Conservation (phyloP, 192 early-diverging fungal genomes). For the Chytriomyces sp. region DNA sequence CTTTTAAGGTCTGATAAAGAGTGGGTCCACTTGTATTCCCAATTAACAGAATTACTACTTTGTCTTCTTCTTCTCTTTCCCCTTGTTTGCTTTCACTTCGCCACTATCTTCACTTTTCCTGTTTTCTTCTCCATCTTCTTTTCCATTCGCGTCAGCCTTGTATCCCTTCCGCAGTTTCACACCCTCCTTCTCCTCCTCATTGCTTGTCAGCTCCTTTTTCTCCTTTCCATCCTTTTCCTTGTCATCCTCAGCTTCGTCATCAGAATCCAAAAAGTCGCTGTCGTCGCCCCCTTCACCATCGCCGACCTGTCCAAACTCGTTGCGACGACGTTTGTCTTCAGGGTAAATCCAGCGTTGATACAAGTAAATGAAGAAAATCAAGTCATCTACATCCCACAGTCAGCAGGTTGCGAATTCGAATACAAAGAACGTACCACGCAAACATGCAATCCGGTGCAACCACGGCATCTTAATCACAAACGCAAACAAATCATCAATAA, state of each 20-base stretch:
- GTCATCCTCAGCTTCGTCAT: constrained; percentile 19
- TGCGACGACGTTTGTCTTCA: constrained; percentile 78
- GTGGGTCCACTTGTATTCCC: too few species aligned
- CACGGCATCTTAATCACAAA: constrained; percentile 96
- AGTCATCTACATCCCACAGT: constrained; percentile 60
- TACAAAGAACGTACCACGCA: constrained; percentile 46
- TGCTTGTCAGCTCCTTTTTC: constrained; percentile 43
- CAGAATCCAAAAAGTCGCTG: constrained; percentile 27
- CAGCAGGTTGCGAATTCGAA: background rate
- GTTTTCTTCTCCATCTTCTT: too few species aligned
- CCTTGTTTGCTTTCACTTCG: too few species aligned
- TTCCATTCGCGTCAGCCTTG: constrained; percentile 3
- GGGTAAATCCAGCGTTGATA: constrained; percentile 82
- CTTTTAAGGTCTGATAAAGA: too few species aligned
- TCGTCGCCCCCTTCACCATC: constrained; percentile 35
- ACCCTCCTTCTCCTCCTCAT: constrained; percentile 57
- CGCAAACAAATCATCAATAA: constrained; percentile 86
- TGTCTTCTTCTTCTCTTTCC: too few species aligned
- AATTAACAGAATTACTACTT: too few species aligned
- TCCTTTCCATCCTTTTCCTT: constrained; percentile 23
- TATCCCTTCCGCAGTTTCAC: background rate
- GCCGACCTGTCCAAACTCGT: constrained; percentile 75
- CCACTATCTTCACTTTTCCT: too few species aligned
- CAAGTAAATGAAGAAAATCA: constrained; percentile 84
- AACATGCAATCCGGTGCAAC: constrained; percentile 79